Conservation (phyloP, 306 rosid genomes). For the Prunus davidiana region DNA sequence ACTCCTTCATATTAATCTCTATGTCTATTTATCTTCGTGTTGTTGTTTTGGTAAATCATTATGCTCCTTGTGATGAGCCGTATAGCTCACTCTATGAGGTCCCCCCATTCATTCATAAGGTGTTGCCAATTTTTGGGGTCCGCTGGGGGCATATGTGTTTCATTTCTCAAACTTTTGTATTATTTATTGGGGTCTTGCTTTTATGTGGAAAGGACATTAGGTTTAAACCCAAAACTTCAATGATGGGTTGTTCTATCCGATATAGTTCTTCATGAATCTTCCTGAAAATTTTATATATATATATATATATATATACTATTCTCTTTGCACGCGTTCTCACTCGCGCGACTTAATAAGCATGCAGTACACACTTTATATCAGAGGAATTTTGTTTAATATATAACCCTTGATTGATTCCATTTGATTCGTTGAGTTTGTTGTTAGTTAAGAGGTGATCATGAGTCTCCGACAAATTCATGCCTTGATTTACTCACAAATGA, state of each 20-base stretch:
- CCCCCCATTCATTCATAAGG: conserved; percentile 7
- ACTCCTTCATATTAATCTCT: background rate
- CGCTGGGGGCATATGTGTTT: conserved; percentile 15
- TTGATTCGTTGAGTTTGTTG: background rate
- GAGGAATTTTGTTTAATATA: background rate
- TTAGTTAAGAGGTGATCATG: conserved; percentile 22
- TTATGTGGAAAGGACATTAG: conserved; percentile 9
- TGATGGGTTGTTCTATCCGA: background rate
- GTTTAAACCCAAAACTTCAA: conserved; percentile 8
- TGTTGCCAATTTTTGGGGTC: conserved; percentile 24
- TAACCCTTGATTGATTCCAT: background rate
- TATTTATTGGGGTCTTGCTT: conserved; percentile 3
- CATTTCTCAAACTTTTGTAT: conserved; percentile 3
- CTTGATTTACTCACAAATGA: conserved; percentile 21
- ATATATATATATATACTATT: background rate
- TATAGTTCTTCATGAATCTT: conserved; percentile 15
- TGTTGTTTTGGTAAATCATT: conserved; percentile 8
- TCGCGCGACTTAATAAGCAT: no score
- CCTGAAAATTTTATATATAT: conserved; percentile 17
- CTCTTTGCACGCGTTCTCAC: no score
- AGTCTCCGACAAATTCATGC: conserved; percentile 30
- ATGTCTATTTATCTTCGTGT: background rate
- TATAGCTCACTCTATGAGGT: background rate
- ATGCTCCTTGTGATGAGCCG: background rate
- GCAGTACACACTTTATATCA: background rate